A percentile compares a stretch with the other conserved stretches of the same genome.
Conservation (phyloP, 495 filamentous ascomycete genomes). For the Xanthoparmelia taractica region DNA sequence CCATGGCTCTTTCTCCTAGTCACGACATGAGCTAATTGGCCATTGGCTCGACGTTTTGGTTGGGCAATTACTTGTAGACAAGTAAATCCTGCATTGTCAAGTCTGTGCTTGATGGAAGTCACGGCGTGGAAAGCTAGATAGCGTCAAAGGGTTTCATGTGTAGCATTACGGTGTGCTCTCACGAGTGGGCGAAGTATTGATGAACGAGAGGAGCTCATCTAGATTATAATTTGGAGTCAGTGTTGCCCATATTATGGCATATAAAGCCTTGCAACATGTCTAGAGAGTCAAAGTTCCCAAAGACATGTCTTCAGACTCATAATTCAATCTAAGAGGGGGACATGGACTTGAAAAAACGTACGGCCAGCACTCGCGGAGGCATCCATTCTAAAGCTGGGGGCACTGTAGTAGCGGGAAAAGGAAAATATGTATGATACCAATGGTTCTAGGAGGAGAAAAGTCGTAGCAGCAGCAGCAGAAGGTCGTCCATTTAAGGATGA, state of each 20-base stretch:
- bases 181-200: conserved; percentile 95
- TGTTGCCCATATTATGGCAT: no score
- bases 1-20: conserved; percentile 83
- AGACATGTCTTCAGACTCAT: no score
- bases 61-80: conserved; percentile 62
- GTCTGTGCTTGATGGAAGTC: conserved; percentile 60
- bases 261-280: no score
- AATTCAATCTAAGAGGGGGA: no score
- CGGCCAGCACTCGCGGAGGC: conserved; percentile 53
- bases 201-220: conserved; percentile 81
- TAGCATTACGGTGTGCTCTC: conserved; percentile 4
- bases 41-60: background rate
- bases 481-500: background rate
- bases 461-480: background rate
- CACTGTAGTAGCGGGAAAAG: background rate
- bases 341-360: no score
- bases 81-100: conserved; percentile 75
- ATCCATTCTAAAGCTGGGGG: conserved; percentile 44
- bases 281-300: no score
- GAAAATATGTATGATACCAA: background rate
- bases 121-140: conserved; percentile 90
- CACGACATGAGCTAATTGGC: background rate
- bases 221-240: no score
- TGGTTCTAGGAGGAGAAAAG: background rate
- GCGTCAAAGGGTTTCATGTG: conserved; percentile 4